Evolutionary conservation across 192 early-diverging fungal genomes (phyloP), one percentile per base, ranked within the genome.

Genomic region (Coemansia sp.): DNA sequence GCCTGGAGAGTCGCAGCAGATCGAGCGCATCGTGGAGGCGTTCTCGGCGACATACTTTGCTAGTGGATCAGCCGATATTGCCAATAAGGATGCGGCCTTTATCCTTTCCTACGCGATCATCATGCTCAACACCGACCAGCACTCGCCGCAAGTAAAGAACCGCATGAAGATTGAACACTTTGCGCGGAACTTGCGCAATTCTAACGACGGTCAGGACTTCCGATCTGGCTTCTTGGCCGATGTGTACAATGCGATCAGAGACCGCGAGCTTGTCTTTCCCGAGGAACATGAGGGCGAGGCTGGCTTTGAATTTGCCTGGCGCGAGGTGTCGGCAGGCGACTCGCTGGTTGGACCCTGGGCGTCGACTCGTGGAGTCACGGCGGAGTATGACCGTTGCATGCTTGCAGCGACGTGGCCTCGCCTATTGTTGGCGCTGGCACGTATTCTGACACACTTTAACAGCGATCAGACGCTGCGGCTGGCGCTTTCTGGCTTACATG

Each of bases 81-180:
- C 90, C 10, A 91, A 85, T 64, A 86, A 90, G 63, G 91, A 94
- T 52, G 93, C 94, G 20, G 91, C 92, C 1, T 96, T 93, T 69
- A 88, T 99, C 33, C 86, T 99, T 38, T 87, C 96, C 0, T 99
- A 92, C 66, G 94, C 97, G 1, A 88, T 98, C 33, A 95, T 99
- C 55, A 95, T 99, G 92, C 86, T 99, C 71, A 99, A 99, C 77
- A 98, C 97, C 3, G 98, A 99, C 88, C 94, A 95, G 84, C 95
- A 99, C 76, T 98, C 95, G 80, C 94, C 88, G 50, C 94, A 94
- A 84, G 93, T 97, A 27, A 82, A 93, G 81, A 84, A 79, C 8
- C 90, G 93, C 52, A 99, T 99, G 98, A 90, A 91, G 10, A 76
- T 93, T 11, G 89, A 95, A 18, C 94, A 97, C 68, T 99, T 96